Evolutionary conservation across 2,329 filamentous ascomycete genomes (phyloP).

Genomic region (Colletotrichum costaricense): DNA sequence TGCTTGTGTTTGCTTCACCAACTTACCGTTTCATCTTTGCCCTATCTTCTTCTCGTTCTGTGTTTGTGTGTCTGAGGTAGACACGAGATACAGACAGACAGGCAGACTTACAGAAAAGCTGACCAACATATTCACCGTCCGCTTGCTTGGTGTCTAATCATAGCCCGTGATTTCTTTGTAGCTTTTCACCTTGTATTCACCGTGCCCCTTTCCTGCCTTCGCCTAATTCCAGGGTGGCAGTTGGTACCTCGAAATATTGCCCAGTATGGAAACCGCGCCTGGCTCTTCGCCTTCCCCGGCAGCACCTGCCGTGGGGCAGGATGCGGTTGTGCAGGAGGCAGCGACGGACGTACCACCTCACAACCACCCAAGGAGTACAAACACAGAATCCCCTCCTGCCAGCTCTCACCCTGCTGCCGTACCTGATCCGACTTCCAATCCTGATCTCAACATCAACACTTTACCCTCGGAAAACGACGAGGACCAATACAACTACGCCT

Average conservation of each 20-base stretch:
- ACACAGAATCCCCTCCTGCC: constrained; percentile 23
- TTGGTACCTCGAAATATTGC: background rate
- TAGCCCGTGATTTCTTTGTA: constrained; percentile 5
- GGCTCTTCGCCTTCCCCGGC: constrained; percentile 24
- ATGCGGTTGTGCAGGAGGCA: constrained; percentile 25
- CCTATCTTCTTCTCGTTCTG: background rate
- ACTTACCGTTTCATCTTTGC: background rate
- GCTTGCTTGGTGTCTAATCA: constrained; percentile 9
- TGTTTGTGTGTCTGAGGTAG: background rate
- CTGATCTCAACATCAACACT: constrained; percentile 17
- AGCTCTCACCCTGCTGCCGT: constrained; percentile 9
- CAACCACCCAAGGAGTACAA: constrained; percentile 20
- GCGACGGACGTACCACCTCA: constrained; percentile 19
- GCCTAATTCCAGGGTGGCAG: background rate
- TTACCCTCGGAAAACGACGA: constrained; percentile 24
- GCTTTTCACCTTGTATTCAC: background rate
- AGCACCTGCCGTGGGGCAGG: constrained; percentile 26
- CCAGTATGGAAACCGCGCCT: constrained; percentile 27
- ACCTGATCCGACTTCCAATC: background rate
- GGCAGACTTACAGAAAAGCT: background rate
- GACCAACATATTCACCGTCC: constrained; percentile 12
- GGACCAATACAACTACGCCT: constrained; percentile 29
- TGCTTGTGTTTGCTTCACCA: constrained; percentile 19
- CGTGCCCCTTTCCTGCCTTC: constrained; percentile 3
- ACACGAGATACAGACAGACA: constrained; percentile 9